Conservation (phyloP, 257 asterid genomes). For the Osmanthus fragrans region DNA sequence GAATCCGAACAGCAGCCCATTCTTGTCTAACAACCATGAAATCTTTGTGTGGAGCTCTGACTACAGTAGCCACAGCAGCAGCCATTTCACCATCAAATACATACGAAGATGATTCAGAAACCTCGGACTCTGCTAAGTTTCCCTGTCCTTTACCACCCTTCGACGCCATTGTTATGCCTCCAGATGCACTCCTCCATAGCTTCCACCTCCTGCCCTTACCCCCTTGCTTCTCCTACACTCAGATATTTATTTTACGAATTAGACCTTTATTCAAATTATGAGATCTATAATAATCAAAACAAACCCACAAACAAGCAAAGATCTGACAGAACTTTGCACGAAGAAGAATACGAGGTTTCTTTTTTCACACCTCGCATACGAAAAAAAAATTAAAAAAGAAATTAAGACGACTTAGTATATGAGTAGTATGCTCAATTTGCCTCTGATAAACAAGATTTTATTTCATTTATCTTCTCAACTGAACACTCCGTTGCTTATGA, state of each 20-base stretch:
- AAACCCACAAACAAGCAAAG: background rate
- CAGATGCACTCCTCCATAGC: slow-evolving; percentile 93
- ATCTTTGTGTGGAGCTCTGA: slow-evolving; percentile 79
- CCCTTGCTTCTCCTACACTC: slow-evolving; percentile 52
- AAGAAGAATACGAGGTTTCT: no score
- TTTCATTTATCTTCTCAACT: background rate
- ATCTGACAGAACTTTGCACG: background rate
- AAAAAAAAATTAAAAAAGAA: no score
- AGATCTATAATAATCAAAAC: background rate
- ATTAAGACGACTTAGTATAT: no score
- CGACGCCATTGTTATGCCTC: slow-evolving; percentile 44
- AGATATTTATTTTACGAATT: background rate
- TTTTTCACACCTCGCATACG: no score
- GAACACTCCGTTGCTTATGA: background rate
- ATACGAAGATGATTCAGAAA: slow-evolving; percentile 47
- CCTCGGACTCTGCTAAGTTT: slow-evolving; percentile 48
- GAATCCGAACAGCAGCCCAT: slow-evolving; percentile 92
- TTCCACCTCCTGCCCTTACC: slow-evolving; percentile 80
- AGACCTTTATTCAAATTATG: background rate
- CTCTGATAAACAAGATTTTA: no score
- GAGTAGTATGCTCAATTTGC: no score
- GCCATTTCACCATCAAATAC: slow-evolving; percentile 65
- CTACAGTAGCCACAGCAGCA: slow-evolving; percentile 76
- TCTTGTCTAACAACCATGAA: slow-evolving; percentile 65
- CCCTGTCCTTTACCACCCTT: slow-evolving; percentile 49